Conservation (phyloP, 805 yeast genomes). For the Candida schatavii region DNA sequence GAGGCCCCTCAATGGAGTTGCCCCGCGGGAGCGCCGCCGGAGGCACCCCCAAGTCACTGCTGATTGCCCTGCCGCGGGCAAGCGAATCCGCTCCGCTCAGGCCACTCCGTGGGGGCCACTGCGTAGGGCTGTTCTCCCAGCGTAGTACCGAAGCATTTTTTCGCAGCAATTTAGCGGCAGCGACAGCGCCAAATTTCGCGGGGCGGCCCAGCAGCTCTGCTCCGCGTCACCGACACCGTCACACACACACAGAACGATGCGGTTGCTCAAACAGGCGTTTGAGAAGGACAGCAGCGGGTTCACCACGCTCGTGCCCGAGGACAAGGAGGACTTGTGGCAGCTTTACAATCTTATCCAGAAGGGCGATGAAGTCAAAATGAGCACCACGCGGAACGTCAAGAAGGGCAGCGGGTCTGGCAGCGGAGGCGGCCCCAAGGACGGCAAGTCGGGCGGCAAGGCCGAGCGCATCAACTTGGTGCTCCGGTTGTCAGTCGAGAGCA, state of each 20-base stretch:
- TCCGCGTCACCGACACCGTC: not conserved
- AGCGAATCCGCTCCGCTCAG: too few relatives aligned
- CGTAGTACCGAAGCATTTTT: too few relatives aligned
- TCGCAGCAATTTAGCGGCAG: too few relatives aligned
- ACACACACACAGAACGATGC: slow-evolving; percentile 39
- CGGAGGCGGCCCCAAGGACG: slow-evolving; percentile 36
- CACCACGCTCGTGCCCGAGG: slow-evolving; percentile 73
- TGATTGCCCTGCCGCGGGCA: too few relatives aligned
- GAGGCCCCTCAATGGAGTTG: too few relatives aligned
- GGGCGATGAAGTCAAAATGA: slow-evolving; percentile 70
- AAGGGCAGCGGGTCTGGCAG: slow-evolving; percentile 23
- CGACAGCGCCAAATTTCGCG: too few relatives aligned
- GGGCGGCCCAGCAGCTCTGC: too few relatives aligned
- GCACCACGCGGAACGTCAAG: slow-evolving; percentile 64
- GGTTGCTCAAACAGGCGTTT: slow-evolving; percentile 46
- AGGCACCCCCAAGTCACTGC: too few relatives aligned
- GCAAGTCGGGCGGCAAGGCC: slow-evolving; percentile 43
- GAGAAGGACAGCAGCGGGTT: slow-evolving; percentile 64
- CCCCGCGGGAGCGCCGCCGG: too few relatives aligned
- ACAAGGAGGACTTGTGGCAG: slow-evolving; percentile 89
- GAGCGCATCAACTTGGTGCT: slow-evolving; percentile 47
- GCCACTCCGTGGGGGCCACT: too few relatives aligned
- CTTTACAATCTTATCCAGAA: slow-evolving; percentile 74
- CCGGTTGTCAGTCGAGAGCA: slow-evolving; percentile 57
- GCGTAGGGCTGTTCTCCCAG: too few relatives aligned